Base-by-base conservation (phyloP, 2,329 filamentous ascomycete species). In the Cladosporium phlei region DNA sequence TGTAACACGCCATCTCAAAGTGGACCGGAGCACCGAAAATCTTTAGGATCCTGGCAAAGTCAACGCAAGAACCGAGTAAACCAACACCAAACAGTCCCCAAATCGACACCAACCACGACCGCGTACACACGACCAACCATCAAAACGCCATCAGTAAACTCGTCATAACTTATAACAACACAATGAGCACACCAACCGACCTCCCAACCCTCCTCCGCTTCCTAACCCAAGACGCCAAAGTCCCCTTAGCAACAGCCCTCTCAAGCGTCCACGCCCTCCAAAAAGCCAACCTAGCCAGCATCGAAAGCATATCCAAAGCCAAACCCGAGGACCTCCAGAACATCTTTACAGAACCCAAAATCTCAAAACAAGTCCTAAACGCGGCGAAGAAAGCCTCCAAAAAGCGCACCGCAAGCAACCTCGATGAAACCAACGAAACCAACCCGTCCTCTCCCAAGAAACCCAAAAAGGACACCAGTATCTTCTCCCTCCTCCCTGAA, bases 301-400 rank as follows among this genome's bases (percentile, higher is more conserved):
- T 70, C 24, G 69, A 75, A 19, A 61, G 67, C 21, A 67, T 82
- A 11, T 66, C 76, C 10, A 77, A 76, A 54, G 62, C 70, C 16
- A 66, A 74, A 24, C 50, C 73, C 16, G 57, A 65, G 33, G 61
- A 54, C 3, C 54, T 82, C 11, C 66, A 71, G 49, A 49, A 60
- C 2, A 60, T 74, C 9, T 72, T 74, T 49, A 50, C 54, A 12
- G 77, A 81, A 46, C 72, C 77, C 6, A 81, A 80, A 55, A 32
- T 73, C 3, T 70, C 75, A 11, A 80, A 78, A 55, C 75, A 80
- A 58, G 68, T 81, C 11, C 64, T 75, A 35, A 76, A 74, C 53
- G 77, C 78, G 24, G 76, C 78, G 2, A 81, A 80, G 63, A 68
- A 75, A 14, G 64, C 73, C 2, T 69, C 67, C 4, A 82, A 78